phyloP scores from a whole-genome alignment of 306 rosid species.

The Amphicarpaea edgeworthii region DNA sequence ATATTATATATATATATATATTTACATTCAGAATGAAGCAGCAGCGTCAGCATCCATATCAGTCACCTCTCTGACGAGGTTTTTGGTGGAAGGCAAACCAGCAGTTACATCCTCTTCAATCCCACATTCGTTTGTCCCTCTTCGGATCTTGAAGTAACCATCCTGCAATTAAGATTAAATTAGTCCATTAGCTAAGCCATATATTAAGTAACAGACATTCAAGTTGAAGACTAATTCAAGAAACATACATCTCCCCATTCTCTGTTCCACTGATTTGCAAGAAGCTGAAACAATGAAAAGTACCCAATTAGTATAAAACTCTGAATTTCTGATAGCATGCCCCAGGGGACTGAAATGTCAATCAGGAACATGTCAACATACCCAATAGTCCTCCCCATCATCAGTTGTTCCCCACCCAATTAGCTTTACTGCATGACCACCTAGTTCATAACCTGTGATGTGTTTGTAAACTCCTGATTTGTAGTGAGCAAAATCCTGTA shows the following conservation, averaged over 20 bases:
- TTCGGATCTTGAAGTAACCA: slow-evolving; percentile 91
- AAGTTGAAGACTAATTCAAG: slow-evolving; percentile 38
- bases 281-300: slow-evolving; percentile 69
- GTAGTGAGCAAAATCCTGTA: slow-evolving; percentile 96
- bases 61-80: slow-evolving; percentile 58
- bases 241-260: slow-evolving; percentile 94
- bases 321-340: slow-evolving; percentile 4
- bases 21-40: slow-evolving; percentile 56
- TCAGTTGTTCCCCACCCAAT: slow-evolving; percentile 96
- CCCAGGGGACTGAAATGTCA: not conserved
- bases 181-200: slow-evolving; percentile 27
- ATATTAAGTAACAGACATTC: slow-evolving; percentile 17
- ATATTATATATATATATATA: no score
- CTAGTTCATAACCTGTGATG: slow-evolving; percentile 70
- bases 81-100: slow-evolving; percentile 83
- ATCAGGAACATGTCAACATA: slow-evolving; percentile 48
- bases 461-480: slow-evolving; percentile 97
- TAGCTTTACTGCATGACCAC: slow-evolving; percentile 97
- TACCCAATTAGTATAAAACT: slow-evolving; percentile 42
- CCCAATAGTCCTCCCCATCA: slow-evolving; percentile 94
- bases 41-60: slow-evolving; percentile 47
- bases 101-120: slow-evolving; percentile 85
- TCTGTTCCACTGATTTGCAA: slow-evolving; percentile 98
- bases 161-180: slow-evolving; percentile 62
- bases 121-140: slow-evolving; percentile 94